Base-by-base conservation (phyloP, 352 stramenopile genomes). In the Globisporangium sylvaticum region DNA sequence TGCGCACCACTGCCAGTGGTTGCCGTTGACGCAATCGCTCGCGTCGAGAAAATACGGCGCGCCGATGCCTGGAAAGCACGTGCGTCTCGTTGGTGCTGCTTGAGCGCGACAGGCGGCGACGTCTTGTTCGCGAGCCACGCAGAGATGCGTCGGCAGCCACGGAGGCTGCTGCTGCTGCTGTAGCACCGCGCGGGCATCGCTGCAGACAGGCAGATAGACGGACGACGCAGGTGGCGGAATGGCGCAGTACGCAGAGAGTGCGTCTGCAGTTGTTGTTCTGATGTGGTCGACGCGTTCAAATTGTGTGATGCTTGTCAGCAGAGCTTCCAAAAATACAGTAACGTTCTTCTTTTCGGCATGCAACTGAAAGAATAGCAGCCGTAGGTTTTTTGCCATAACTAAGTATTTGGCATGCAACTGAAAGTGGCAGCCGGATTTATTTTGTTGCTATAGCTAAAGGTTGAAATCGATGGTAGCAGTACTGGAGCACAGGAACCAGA, bases 121-220 rank as follows among this genome's bases (percentile, higher is more conserved):
- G 18, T 9, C 46, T 48, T 62, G 57, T 14, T 63, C 29, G 34
- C 34, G 34, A 63, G 37, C 57, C 57, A 60, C 31, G 61, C 31
- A 42, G 53, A 52, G 44, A 57, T n/a, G 50, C 61, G 61, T 12
- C 22, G 46, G 22, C 37, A 44, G 12, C 37, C 4, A 44, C 37
- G 37, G 37, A 44, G 37, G 12, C 37, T 44, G 37, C 29, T 48
- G 48, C 29, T 56, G 29, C 27, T 44, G 60, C 46, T 59, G 46
- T 24, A 32, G 48, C 61, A 58, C 58, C 48, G 50, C 32, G 32
- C 48, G 18, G 61, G 37, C 57, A 63, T 63, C 25, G 56, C 65
- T 44, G 37, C 12, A 42, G 34, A 44, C 37, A 44, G 37, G 14
- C 37, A 44, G 37, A 15, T 15, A 44, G 37, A 44, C 18, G 37